phyloP scores from a whole-genome alignment of 164 flowering plant species.

The Annona squamosa region DNA sequence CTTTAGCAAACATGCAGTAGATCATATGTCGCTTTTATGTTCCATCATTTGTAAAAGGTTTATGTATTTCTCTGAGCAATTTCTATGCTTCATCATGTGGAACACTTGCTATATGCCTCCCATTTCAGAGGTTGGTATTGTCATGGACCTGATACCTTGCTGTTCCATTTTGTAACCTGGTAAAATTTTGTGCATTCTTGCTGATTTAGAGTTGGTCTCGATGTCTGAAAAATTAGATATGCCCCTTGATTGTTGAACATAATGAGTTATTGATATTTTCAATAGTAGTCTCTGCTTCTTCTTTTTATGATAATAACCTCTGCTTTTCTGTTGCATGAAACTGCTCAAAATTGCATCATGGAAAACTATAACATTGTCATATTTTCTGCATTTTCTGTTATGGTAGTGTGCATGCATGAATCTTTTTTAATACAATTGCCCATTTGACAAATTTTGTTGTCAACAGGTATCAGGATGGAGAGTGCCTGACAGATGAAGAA shows the following conservation, averaged over 20 bases:
- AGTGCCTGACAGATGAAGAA: slow-evolving; percentile 51
- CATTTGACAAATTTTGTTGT: slow-evolving; percentile 12
- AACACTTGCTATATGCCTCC: background rate
- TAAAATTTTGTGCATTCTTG: background rate
- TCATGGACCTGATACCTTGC: background rate
- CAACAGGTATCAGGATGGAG: slow-evolving; percentile 76
- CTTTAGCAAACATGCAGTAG: background rate
- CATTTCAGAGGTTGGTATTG: background rate
- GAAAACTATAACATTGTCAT: background rate
- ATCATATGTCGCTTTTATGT: background rate
- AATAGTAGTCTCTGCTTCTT: too few relatives aligned
- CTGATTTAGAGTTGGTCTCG: background rate
- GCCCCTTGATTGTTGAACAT: too few relatives aligned
- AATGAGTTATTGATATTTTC: too few relatives aligned
- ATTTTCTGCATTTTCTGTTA: too few relatives aligned
- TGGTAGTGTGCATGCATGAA: background rate
- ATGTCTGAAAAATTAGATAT: too few relatives aligned
- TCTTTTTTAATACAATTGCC: background rate
- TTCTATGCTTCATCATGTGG: background rate
- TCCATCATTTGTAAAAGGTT: background rate
- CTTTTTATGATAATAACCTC: background rate
- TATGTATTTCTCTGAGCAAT: background rate
- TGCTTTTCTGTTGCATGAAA: background rate
- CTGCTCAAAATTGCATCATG: background rate
- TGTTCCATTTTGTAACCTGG: background rate